Percentiles rank a stretch among this genome's conserved stretches.
phyloP scores from a whole-genome alignment of 2,329 filamentous ascomycete species.

The Cordyceps farinosa region DNA sequence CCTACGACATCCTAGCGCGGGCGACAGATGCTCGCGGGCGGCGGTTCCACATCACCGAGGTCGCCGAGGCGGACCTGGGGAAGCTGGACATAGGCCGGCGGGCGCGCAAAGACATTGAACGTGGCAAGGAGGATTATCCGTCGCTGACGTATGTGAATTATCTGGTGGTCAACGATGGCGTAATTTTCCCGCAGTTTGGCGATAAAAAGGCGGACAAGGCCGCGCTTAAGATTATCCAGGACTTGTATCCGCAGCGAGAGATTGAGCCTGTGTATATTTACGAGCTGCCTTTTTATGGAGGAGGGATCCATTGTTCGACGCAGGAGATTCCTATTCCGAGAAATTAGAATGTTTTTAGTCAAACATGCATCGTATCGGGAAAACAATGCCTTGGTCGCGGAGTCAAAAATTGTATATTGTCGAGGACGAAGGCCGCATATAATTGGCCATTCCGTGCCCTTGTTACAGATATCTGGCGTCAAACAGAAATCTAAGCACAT shows the following conservation, averaged over 20 bases:
- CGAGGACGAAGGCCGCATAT: too few species aligned
- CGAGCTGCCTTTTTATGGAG: constrained; percentile 23
- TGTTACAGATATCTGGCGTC: too few species aligned
- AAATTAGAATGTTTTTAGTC: neutral
- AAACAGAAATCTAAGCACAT: too few species aligned
- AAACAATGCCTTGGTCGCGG: neutral
- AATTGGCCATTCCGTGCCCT: too few species aligned
- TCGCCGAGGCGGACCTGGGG: constrained; percentile 24
- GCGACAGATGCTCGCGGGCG: constrained; percentile 25
- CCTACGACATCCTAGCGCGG: constrained; percentile 20
- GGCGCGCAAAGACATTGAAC: constrained; percentile 7
- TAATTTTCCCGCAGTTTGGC: constrained; percentile 30
- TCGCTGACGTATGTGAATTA: constrained; percentile 27
- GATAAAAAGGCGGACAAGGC: constrained; percentile 23
- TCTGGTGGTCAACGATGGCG: constrained; percentile 28
- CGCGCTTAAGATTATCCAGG: constrained; percentile 21
- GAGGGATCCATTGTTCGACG: constrained; percentile 29
- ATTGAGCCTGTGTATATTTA: constrained; percentile 22
- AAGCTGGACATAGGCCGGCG: constrained; percentile 18
- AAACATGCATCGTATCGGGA: neutral
- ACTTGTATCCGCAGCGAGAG: constrained; percentile 19
- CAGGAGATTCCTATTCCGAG: constrained; percentile 25
- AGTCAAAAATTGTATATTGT: neutral
- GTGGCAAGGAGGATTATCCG: constrained; percentile 9
- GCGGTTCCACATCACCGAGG: constrained; percentile 24